Evolutionary conservation across 169 alveolate genomes (phyloP), one percentile per base, ranked within the genome.

Genomic region (Cryptosporidium bovis): DNA sequence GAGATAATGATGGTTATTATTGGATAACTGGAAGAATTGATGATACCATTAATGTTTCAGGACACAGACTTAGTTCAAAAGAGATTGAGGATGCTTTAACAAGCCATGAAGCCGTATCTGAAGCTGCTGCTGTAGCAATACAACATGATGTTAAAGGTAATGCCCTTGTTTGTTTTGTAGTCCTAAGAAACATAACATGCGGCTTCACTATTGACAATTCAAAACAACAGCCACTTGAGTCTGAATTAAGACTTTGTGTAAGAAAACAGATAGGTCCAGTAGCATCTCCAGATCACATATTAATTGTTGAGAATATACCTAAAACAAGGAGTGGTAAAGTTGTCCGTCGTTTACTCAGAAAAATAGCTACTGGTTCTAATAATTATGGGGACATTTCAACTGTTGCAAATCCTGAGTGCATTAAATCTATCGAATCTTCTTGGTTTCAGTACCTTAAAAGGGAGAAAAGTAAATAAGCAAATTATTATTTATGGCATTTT

Each of bases 21-120:
- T 96, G 99, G 98, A 96, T 98, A 36, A 94, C 98, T 44, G 98
- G 99, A 40, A 91, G 99, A 40, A 93, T 96, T 40, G 99, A 98
- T 89, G 99, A 98, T 84, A 97, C 98, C 0, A 92, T 97, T 82
- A 97, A 97, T 82, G 98, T 97, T 50, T 92, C 97, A 3, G 98
- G 99, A 0, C 99, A 97, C 87, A 91, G 98, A 31, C 92, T 96
- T 40, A 95, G 98, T 53, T 94, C 98, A 5, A 98, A 97, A 2
- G 98, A 97, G 77, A 94, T 97, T 50, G 99, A 97, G 87, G 96
- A 94, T 62, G 97, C 97, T 33, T 84, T 96, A 62, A 97, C 95
- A 34, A 96, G 93, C 85, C 96, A 95, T 65, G 62, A 83, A 44
- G 77, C 68, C 40, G 96, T 95, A 24, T 93, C 98, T 24, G 98